Percentiles rank a stretch among this genome's conserved stretches.
phyloP scores from a whole-genome alignment of 768 basidiomycete genomes.

The Termitomyces eurrhizus region DNA sequence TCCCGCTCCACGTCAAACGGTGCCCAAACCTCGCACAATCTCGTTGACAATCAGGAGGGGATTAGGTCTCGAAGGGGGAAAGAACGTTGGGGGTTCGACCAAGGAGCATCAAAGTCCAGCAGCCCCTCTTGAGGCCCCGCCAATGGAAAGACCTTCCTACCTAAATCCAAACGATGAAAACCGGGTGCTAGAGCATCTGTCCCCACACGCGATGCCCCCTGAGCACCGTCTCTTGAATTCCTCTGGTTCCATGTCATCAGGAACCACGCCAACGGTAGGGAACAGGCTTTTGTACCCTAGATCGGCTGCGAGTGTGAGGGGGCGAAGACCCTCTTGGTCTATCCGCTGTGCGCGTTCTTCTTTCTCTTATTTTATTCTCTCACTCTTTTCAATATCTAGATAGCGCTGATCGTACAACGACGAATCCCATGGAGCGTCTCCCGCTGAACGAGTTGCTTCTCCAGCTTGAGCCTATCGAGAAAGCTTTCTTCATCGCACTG shows the following conservation, averaged over 20 bases:
- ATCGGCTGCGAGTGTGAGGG: conserved; percentile 1
- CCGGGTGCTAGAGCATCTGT: background rate
- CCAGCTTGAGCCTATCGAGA: conserved; percentile 55
- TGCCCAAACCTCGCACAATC: background rate
- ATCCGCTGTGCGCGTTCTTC: background rate
- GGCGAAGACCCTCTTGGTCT: background rate
- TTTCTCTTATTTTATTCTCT: background rate
- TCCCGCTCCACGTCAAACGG: background rate
- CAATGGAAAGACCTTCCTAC: background rate
- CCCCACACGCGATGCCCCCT: background rate
- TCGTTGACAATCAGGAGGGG: background rate
- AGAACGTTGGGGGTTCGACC: background rate
- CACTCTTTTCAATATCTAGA: background rate
- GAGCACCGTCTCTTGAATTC: background rate
- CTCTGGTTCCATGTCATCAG: background rate
- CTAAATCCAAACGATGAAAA: background rate
- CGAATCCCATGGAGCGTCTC: conserved; percentile 27
- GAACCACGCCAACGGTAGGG: background rate
- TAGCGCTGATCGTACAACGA: background rate
- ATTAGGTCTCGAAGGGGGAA: background rate
- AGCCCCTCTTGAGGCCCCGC: background rate
- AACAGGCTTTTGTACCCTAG: background rate
- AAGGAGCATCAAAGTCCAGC: background rate
- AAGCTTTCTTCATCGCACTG: conserved; percentile 71
- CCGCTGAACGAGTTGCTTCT: conserved; percentile 48